phyloP scores from a whole-genome alignment of 768 basidiomycete genomes.

The Panellus pusillus region DNA sequence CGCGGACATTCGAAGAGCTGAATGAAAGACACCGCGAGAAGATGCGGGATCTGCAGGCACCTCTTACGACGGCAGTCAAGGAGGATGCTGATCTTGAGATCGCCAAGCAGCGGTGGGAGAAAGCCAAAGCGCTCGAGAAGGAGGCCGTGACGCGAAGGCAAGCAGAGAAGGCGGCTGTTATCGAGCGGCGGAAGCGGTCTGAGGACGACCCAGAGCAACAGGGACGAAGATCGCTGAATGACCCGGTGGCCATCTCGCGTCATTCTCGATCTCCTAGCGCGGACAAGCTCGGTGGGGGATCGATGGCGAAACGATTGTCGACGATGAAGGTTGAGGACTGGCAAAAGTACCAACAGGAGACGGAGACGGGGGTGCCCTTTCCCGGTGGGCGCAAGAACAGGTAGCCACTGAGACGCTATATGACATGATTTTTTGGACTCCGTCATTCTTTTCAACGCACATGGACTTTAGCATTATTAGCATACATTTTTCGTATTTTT shows the following conservation, averaged over 20 bases:
- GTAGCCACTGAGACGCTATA: slow-evolving; percentile 30
- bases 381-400: slow-evolving; percentile 44
- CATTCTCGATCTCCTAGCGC: slow-evolving; percentile 62
- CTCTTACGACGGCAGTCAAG: slow-evolving; percentile 77
- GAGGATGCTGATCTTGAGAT: slow-evolving; percentile 73
- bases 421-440: slow-evolving; percentile 17
- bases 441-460: slow-evolving; percentile 15
- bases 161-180: slow-evolving; percentile 62
- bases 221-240: slow-evolving; percentile 35
- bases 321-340: slow-evolving; percentile 84
- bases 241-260: slow-evolving; percentile 32
- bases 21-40: slow-evolving; percentile 84
- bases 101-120: slow-evolving; percentile 84
- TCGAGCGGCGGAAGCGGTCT: slow-evolving; percentile 52
- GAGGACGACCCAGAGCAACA: slow-evolving; percentile 41
- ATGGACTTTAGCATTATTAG: slow-evolving; percentile 8
- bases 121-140: slow-evolving; percentile 70
- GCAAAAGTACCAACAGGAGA: slow-evolving; percentile 70
- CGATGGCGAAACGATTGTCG: slow-evolving; percentile 64
- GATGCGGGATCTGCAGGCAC: slow-evolving; percentile 78
- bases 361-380: slow-evolving; percentile 53
- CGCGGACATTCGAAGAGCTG: slow-evolving; percentile 84
- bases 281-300: slow-evolving; percentile 48
- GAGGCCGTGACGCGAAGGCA: slow-evolving; percentile 72
- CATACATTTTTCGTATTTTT: slow-evolving; percentile 3